These are phyloP conservation scores for Allomyces javanicus DNA, from an alignment of 192 early-diverging fungal genomes.

Conservation along the genomic window DNA sequence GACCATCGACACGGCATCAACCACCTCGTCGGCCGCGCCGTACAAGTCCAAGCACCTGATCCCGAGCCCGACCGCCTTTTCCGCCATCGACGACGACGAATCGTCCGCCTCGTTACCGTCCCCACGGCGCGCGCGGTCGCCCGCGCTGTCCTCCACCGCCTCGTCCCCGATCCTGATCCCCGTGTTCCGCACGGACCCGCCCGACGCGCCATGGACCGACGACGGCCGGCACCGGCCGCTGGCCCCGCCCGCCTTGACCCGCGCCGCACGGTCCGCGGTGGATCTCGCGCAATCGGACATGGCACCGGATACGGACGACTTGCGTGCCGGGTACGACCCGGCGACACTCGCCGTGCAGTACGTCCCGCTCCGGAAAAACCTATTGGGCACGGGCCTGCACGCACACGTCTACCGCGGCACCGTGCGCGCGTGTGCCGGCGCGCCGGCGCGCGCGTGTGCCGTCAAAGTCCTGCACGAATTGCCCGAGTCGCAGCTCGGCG, in stretches of 20 bases:
- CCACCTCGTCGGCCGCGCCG: too few relatives aligned
- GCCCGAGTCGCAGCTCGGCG: not conserved
- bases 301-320: too few relatives aligned
- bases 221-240: too few relatives aligned
- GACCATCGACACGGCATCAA: too few relatives aligned
- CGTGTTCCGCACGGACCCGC: not conserved
- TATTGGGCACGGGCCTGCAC: not conserved
- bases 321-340: not conserved
- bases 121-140: too few relatives aligned
- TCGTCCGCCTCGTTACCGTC: too few relatives aligned
- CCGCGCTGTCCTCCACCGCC: not conserved
- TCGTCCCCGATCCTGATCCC: not conserved
- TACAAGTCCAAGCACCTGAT: too few relatives aligned
- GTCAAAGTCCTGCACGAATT: not conserved
- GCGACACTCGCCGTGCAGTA: not conserved
- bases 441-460: not conserved
- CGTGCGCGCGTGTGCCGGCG: not conserved
- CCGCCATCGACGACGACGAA: too few relatives aligned
- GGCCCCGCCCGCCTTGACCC: too few relatives aligned
- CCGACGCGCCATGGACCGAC: not conserved
- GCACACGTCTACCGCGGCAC: not conserved
- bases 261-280: too few relatives aligned
- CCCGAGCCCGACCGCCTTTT: too few relatives aligned
- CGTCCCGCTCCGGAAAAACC: not conserved
- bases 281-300: too few relatives aligned